Conservation (phyloP, 2,329 filamentous ascomycete genomes). For the Ophiostoma ulmi region DNA sequence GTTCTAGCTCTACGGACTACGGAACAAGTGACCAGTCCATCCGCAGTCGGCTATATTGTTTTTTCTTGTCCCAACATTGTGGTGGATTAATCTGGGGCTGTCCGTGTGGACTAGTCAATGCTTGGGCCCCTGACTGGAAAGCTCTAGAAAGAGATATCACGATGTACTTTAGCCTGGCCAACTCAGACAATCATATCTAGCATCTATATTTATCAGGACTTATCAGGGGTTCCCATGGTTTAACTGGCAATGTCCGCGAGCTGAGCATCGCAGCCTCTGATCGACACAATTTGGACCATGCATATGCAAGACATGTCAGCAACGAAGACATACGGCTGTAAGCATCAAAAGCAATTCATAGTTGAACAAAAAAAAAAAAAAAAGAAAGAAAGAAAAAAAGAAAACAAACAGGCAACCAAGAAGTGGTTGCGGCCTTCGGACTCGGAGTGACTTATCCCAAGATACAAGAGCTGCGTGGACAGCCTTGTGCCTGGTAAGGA, state of each 20-base stretch:
- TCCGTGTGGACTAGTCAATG: not conserved
- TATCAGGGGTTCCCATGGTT: too few species aligned
- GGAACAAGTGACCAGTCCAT: not conserved
- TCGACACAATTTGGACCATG: slow-evolving; percentile 2
- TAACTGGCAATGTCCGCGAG: not conserved
- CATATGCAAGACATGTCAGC: slow-evolving; percentile 10
- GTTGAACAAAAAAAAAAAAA: not conserved
- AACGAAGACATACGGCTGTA: not conserved
- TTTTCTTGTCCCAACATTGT: not conserved
- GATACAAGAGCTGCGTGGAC: not conserved
- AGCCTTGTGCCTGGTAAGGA: not conserved
- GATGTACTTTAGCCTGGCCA: not conserved
- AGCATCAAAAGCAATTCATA: not conserved
- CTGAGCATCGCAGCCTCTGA: slow-evolving; percentile 1
- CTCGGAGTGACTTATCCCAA: not conserved
- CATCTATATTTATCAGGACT: not conserved
- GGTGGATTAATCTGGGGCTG: not conserved
- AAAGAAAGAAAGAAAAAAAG: not conserved
- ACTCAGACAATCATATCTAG: not conserved
- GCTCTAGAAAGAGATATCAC: too few species aligned
- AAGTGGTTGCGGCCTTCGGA: not conserved
- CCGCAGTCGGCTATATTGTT: not conserved
- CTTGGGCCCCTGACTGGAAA: too few species aligned
- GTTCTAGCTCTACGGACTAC: not conserved
- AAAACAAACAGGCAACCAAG: not conserved